These are phyloP conservation scores for Neohortaea acidophila DNA, from an alignment of 495 filamentous ascomycete species.

Conservation along the genomic window DNA sequence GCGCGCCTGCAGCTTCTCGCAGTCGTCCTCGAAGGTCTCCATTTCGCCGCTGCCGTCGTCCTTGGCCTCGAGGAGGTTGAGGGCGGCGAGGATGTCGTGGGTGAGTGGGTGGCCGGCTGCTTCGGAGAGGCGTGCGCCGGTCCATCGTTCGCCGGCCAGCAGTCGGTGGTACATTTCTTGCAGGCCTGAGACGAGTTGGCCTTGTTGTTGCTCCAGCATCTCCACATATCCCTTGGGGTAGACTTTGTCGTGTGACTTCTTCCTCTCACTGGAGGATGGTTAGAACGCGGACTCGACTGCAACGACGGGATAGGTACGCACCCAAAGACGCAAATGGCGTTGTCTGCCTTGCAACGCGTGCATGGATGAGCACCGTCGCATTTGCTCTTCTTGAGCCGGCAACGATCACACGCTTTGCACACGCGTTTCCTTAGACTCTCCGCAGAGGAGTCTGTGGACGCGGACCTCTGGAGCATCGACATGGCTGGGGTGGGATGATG, in stretches of 20 bases:
- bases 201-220: conserved; percentile 57
- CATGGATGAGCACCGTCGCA: conserved; percentile 54
- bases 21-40: conserved; percentile 46
- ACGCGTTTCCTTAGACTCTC: conserved; percentile 39
- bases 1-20: conserved; percentile 38
- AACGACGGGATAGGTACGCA: no score
- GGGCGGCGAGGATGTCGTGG: conserved; percentile 46
- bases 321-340: conserved; percentile 29
- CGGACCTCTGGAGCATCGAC: neutral
- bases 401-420: conserved; percentile 56
- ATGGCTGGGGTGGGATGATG: no score
- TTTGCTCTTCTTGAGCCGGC: conserved; percentile 61
- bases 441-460: conserved; percentile 11
- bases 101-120: conserved; percentile 46
- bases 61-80: conserved; percentile 37
- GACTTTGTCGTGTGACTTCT: conserved; percentile 32
- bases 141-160: conserved; percentile 38
- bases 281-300: no score
- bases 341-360: conserved; percentile 44
- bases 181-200: conserved; percentile 45
- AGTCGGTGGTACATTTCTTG: conserved; percentile 45
- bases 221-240: conserved; percentile 44
- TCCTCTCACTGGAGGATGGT: conserved; percentile 21
- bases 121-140: conserved; percentile 36
- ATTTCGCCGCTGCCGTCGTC: conserved; percentile 28